Conservation (phyloP, 305 asterid species). For the Petunia hybrid region DNA sequence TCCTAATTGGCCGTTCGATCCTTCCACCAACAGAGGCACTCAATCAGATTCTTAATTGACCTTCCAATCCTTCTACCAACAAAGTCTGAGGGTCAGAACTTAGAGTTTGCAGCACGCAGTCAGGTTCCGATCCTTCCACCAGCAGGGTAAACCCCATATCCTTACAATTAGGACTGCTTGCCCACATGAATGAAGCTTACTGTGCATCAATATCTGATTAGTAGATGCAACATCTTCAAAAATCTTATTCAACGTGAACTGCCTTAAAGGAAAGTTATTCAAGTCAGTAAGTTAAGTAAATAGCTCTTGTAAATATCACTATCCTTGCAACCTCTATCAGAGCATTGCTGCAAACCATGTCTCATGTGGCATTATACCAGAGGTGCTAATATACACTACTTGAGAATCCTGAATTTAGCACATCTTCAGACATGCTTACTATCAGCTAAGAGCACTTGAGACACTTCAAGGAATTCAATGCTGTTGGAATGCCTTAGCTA, state of each 20-base stretch:
- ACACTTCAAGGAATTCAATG: neutral
- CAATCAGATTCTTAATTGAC: conserved; percentile 1
- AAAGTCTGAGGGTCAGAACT: neutral
- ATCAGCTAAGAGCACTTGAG: conserved; percentile 10
- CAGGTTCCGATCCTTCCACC: neutral
- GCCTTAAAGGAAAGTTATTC: neutral
- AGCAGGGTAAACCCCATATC: neutral
- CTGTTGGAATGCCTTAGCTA: neutral
- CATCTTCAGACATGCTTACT: neutral
- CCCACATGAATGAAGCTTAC: conserved; percentile 3
- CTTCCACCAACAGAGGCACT: neutral
- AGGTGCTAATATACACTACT: neutral
- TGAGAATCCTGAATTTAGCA: neutral
- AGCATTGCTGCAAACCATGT: neutral
- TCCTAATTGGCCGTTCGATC: conserved; percentile 9
- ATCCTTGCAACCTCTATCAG: neutral
- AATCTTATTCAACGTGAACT: neutral
- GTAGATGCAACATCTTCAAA: neutral
- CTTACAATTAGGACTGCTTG: conserved; percentile 1
- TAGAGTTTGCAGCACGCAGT: neutral
- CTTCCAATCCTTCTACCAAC: neutral
- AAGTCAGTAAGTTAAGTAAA: conserved; percentile 7
- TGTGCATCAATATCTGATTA: conserved; percentile 16
- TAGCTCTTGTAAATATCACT: conserved; percentile 10
- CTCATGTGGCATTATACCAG: neutral